Evolutionary conservation across 2,329 filamentous ascomycete genomes (phyloP), one percentile per base, ranked within the genome.

Genomic region (Phyllosticta paracitricarpa): DNA sequence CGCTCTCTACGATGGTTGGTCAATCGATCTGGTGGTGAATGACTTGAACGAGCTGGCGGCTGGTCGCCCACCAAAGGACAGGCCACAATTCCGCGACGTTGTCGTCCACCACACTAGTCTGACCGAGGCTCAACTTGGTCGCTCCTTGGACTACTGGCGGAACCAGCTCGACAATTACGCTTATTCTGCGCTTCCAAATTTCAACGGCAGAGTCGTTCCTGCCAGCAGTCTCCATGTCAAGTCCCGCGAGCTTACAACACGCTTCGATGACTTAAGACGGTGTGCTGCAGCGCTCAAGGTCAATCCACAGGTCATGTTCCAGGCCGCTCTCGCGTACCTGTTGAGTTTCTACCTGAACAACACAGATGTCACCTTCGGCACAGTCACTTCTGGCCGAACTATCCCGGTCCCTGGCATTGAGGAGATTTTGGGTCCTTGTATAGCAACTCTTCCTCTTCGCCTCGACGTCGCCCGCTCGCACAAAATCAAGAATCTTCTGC

Each of bases 1-100:
- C 73, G 85, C 89, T 0, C 71, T 95, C 0, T 97, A 96, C 69
- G 92, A 97, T 72, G 92, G 91, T n/a, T 97, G 92, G 92, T 92
- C 91, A 0, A 81, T 91, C 69, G 88, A 96, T 58, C 77, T 93
- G 30, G 73, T 95, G 0, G 69, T 89, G 14, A 76, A 81, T 26
- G 90, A 96, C 70, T 75, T 96, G 4, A 78, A 81, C 3, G 68
- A 67, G 0, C 65, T 88, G 1, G 67, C 88, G 69, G 62, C 65
- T 19, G 71, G 70, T 7, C 59, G 68, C 2, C n/a, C 66, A 0
- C 48, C 69, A 14, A 65, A 64, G 0, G 52, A 66, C 1, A 78
- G 86, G 28, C 82, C 84, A 0, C 79, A 84, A 26, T 96, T 89
- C 66, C 75, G 78, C 0, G 69, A 80, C 0, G 73, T 95, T n/a